phyloP scores from a whole-genome alignment of 345 rosid genomes.

The Toxicodendron radicans region DNA sequence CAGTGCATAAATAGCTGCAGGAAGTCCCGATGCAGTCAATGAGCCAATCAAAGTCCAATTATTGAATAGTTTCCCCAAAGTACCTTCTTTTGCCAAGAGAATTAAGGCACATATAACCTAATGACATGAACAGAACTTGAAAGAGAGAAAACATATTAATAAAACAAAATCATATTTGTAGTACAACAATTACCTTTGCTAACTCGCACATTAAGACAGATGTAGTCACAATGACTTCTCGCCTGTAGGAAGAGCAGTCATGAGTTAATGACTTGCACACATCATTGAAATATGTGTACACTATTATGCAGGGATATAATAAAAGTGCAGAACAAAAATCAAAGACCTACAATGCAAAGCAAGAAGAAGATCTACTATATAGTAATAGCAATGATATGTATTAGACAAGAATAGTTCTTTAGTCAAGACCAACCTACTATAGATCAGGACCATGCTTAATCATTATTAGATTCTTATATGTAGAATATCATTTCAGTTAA shows the following conservation, averaged over 20 bases:
- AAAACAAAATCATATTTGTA: not conserved
- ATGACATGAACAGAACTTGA: slow-evolving; percentile 16
- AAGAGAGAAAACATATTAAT: slow-evolving; percentile 4
- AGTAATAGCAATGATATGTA: too few species aligned
- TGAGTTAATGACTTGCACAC: slow-evolving; percentile 12
- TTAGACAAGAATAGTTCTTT: too few species aligned
- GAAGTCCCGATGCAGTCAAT: slow-evolving; percentile 94
- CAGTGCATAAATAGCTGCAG: slow-evolving; percentile 92
- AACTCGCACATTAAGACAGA: slow-evolving; percentile 86
- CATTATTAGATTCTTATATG: too few species aligned
- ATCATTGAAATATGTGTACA: not conserved
- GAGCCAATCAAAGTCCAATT: slow-evolving; percentile 91
- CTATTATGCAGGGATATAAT: not conserved
- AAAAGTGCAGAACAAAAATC: not conserved
- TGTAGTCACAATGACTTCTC: slow-evolving; percentile 89
- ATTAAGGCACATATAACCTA: slow-evolving; percentile 77
- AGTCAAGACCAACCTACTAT: too few species aligned
- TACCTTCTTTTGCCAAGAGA: slow-evolving; percentile 87
- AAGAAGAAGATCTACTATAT: too few species aligned
- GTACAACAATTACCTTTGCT: slow-evolving; percentile 57
- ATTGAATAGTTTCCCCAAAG: slow-evolving; percentile 52
- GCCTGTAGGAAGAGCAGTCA: slow-evolving; percentile 38
- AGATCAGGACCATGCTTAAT: too few species aligned
- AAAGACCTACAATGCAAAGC: too few species aligned
- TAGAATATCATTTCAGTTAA: too few species aligned